These are phyloP conservation scores for Alnus glutinosa DNA, from an alignment of 306 rosid species.

Conservation along the genomic window DNA sequence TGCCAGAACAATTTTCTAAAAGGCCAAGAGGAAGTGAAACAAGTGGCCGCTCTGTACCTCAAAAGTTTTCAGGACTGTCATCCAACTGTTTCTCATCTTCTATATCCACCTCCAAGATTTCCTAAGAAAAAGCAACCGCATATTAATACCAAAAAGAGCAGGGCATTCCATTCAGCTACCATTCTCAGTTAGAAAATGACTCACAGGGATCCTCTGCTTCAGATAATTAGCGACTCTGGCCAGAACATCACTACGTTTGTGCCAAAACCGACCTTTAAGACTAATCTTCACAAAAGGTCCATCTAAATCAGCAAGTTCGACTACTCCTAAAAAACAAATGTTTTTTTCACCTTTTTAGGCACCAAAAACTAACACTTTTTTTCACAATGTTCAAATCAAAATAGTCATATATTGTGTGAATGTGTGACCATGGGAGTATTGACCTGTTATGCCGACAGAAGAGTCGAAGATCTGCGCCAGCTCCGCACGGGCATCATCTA, in stretches of 20 bases:
- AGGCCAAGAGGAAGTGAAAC: conserved; percentile 20
- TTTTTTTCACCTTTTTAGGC: no score
- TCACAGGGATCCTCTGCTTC: conserved; percentile 88
- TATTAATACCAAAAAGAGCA: background rate
- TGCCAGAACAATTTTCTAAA: background rate
- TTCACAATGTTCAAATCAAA: background rate
- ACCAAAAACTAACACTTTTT: background rate
- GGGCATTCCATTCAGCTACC: background rate
- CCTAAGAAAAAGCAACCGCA: conserved; percentile 43
- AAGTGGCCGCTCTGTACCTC: conserved; percentile 25
- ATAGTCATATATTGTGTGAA: background rate
- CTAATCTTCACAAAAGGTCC: conserved; percentile 90
- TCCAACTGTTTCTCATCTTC: conserved; percentile 95
- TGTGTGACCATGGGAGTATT: background rate
- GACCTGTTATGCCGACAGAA: conserved; percentile 91
- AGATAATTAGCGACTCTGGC: conserved; percentile 81
- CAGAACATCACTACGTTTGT: conserved; percentile 64
- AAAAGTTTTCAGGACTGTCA: conserved; percentile 85
- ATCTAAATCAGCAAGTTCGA: conserved; percentile 74
- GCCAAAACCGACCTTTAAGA: conserved; percentile 94
- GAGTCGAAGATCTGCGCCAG: conserved; percentile 76
- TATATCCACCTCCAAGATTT: conserved; percentile 89
- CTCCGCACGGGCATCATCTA: conserved; percentile 72
- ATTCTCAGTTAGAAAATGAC: conserved; percentile 18
- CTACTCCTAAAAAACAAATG: conserved; percentile 45